These are phyloP conservation scores for Bidens hawaiensis DNA, from an alignment of 140 eudicot species.

Conservation along the genomic window DNA sequence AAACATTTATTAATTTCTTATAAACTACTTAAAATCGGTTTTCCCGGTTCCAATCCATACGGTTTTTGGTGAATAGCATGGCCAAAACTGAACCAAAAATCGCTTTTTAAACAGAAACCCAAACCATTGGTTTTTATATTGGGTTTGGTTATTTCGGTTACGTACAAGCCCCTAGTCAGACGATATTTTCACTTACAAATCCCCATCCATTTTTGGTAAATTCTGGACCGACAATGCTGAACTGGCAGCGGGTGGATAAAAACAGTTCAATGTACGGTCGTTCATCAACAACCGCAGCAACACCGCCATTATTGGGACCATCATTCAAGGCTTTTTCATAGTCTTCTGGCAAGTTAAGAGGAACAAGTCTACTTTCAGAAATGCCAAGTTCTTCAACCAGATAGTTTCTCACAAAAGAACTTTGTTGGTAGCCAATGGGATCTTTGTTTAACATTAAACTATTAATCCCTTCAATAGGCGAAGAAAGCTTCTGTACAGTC, in stretches of 20 bases:
- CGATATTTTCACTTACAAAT: conserved; percentile 50
- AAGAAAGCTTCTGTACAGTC: conserved; percentile 73
- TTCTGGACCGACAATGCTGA: conserved; percentile 76
- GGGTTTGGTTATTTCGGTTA: no score
- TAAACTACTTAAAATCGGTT: no score
- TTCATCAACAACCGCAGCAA: conserved; percentile 80
- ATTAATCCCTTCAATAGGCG: conserved; percentile 67
- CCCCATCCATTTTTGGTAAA: conserved; percentile 92
- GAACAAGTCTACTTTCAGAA: conserved; percentile 50
- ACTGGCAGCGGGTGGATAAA: conserved; percentile 64
- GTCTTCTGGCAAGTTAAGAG: conserved; percentile 57
- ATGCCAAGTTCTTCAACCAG: conserved; percentile 53
- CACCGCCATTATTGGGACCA: conserved; percentile 74
- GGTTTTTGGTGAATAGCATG: no score
- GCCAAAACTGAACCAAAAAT: no score
- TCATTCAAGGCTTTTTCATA: conserved; percentile 54
- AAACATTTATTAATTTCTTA: no score
- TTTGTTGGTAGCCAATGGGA: conserved; percentile 73
- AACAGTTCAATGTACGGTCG: conserved; percentile 68
- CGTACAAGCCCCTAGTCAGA: no score
- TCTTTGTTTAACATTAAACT: conserved; percentile 42
- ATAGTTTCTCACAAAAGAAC: conserved; percentile 64
- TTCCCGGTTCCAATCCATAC: no score
- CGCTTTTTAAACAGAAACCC: no score
- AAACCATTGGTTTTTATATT: no score